Evolutionary conservation across 805 yeast species (phyloP), one percentile per base, ranked within the genome.

Genomic region (Pichia kluyveri): DNA sequence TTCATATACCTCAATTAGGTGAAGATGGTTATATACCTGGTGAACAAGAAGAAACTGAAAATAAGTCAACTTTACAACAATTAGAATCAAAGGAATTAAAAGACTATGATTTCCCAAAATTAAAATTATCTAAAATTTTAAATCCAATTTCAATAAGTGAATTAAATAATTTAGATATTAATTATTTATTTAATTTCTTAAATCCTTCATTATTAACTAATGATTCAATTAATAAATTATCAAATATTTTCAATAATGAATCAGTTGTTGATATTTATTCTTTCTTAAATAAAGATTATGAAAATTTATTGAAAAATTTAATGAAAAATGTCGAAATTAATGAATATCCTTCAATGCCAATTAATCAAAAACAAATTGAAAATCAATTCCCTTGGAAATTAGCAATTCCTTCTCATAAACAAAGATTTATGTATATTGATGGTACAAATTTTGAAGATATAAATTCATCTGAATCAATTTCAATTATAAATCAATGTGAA

Each of bases 371-470:
- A 1, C 85, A 85, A 28, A 77, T 86, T 1, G 46, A 60, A 10
- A 8, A 23, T 4, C 26, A 18, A 26, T 69, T 63, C 43, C 96
- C 96, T 8, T 93, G 99, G 99, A 82, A 83, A 52, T 72, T 89
- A 39, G 93, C 97, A 0, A 77, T 84, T 43, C 98, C 99, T 9
- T 93, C 97, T 9, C 98, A 91, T 60, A 88, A 93, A 62, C 90
- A 89, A 68, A 70, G 96, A 52, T 93, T 74, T 60, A 63, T 88
- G 70, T 91, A 88, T 61, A 72, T 90, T 32, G 95, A 87, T 60
- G 91, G 91, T 4, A 68, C 69, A 48, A 60, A 71, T 12, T 50
- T 57, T 9, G 62, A 63, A 51, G 64, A 62, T 5, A 62, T 72
- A 41, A 41, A 50, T 11, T 56, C 60, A 19, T 67, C 70, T 17